Evolutionary conservation across 2,329 filamentous ascomycete genomes (phyloP), one percentile per base, ranked within the genome.

Genomic region (Aspergillus sp.): DNA sequence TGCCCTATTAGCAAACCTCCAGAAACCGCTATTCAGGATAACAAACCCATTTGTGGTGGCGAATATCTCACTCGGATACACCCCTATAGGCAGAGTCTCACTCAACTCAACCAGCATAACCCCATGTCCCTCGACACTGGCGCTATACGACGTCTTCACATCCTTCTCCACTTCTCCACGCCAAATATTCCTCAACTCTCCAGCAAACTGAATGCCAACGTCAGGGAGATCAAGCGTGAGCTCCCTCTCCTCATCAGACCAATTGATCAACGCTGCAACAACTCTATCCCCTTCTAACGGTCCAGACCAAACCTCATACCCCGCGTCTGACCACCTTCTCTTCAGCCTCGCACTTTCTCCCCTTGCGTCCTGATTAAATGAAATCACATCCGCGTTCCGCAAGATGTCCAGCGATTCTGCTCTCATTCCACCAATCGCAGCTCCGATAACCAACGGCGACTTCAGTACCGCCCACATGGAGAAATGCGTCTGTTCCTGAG

Each of bases 281-380:
- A 72, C 76, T 3, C 81, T 73, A 0, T 71, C 74, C 1, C 73
- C 78, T 0, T 81, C 82, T 1, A 85, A 74, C 7, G 80, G 74
- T 0, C 83, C 83, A 28, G 79, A 78, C 82, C 82, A 85, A 0
- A 85, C 70, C 57, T 86, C 84, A 72, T 81, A 84, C 47, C 80
- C 77, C 30, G 81, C 79, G 23, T 82, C 78, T 0, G 82, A 81
- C 66, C 81, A 80, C 5, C 83, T 76, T 4, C 81, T 74, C 1
- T 81, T 70, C 1, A 89, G 74, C n/a, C 77, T 76, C 0, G 84
- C 83, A 49, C 84, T 83, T 57, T 81, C 73, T 0, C 79, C 84
- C 0, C 87, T 71, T 0, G 80, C 62, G 66, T 88, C 86, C 65
- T 88, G 85, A 66, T 87, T 87, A 68, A 85, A 83, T 0, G 81